Evolutionary conservation across 2,329 filamentous ascomycete species (phyloP).

Genomic region (Arthrobotrys musiformis): DNA sequence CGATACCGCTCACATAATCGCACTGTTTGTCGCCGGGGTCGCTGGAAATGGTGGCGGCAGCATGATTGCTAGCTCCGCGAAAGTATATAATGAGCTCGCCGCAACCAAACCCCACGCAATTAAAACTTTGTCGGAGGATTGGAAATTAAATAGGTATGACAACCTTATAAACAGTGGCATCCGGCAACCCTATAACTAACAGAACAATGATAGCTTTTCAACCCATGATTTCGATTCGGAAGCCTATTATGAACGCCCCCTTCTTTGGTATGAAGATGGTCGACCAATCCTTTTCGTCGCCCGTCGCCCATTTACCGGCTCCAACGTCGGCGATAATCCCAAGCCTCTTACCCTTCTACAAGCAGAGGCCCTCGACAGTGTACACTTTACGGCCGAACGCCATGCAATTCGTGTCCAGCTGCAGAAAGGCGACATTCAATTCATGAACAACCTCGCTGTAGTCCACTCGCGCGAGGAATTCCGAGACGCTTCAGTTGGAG

Average conservation of each 20-base stretch:
- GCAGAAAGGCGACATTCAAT: slow-evolving; percentile 64
- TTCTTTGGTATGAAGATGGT: slow-evolving; percentile 69
- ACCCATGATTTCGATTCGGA: slow-evolving; percentile 49
- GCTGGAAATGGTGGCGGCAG: slow-evolving; percentile 68
- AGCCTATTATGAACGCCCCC: slow-evolving; percentile 64
- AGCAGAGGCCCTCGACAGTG: slow-evolving; percentile 65
- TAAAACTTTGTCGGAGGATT: slow-evolving; percentile 66
- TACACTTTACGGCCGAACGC: slow-evolving; percentile 64
- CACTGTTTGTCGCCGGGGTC: slow-evolving; percentile 65
- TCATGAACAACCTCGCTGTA: slow-evolving; percentile 66
- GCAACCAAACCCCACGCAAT: slow-evolving; percentile 68
- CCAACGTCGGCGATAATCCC: slow-evolving; percentile 67
- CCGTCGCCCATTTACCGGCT: slow-evolving; percentile 71
- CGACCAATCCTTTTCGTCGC: slow-evolving; percentile 72
- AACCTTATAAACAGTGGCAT: no score
- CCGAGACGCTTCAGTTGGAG: slow-evolving; percentile 59
- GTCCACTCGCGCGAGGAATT: slow-evolving; percentile 66
- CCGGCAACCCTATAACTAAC: no score
- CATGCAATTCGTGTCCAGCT: slow-evolving; percentile 62
- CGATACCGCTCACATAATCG: slow-evolving; percentile 68
- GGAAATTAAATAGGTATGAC: slow-evolving; percentile 65
- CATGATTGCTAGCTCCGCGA: slow-evolving; percentile 68
- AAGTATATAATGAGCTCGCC: slow-evolving; percentile 69
- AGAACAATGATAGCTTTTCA: slow-evolving; percentile 37
- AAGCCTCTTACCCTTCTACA: slow-evolving; percentile 66